phyloP scores from a whole-genome alignment of 2,329 filamentous ascomycete genomes.

The Lachnellula arida region DNA sequence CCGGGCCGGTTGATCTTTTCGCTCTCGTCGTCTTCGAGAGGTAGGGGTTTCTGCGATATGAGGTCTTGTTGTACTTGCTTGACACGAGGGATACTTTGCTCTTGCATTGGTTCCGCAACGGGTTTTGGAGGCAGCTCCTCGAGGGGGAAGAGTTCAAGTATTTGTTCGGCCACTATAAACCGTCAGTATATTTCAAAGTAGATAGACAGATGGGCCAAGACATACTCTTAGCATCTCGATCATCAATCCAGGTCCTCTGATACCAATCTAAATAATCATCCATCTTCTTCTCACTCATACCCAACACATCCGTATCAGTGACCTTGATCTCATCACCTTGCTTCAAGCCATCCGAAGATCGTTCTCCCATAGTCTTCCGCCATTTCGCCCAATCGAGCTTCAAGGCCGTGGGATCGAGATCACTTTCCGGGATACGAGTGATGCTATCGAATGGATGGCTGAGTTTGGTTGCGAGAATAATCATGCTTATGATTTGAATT shows the following conservation, averaged over 20 bases:
- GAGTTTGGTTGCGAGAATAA: slow-evolving; percentile 75
- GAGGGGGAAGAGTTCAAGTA: slow-evolving; percentile 34
- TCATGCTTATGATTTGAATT: slow-evolving; percentile 61
- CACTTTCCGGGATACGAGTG: slow-evolving; percentile 44
- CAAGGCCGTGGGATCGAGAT: slow-evolving; percentile 53
- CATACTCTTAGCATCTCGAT: slow-evolving; percentile 38
- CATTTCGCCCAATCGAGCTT: slow-evolving; percentile 70
- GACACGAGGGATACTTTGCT: slow-evolving; percentile 15
- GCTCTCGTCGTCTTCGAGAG: slow-evolving; percentile 12
- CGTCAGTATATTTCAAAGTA: slow-evolving; percentile 2
- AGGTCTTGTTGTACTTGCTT: slow-evolving; percentile 26
- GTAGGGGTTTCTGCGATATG: slow-evolving; percentile 25
- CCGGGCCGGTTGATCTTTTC: slow-evolving; percentile 29
- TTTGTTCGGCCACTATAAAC: slow-evolving; percentile 29
- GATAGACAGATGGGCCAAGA: neutral
- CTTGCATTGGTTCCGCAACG: slow-evolving; percentile 24
- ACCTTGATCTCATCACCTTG: slow-evolving; percentile 48
- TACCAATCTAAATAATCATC: slow-evolving; percentile 81
- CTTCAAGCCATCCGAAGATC: slow-evolving; percentile 28
- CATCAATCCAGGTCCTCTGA: slow-evolving; percentile 57
- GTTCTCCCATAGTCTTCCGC: slow-evolving; percentile 45
- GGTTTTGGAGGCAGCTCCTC: slow-evolving; percentile 13
- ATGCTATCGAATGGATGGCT: slow-evolving; percentile 67
- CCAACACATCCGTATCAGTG: slow-evolving; percentile 56
- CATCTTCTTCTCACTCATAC: slow-evolving; percentile 56